Base-by-base conservation (phyloP, 305 asterid species). In the Rubia occidens region DNA sequence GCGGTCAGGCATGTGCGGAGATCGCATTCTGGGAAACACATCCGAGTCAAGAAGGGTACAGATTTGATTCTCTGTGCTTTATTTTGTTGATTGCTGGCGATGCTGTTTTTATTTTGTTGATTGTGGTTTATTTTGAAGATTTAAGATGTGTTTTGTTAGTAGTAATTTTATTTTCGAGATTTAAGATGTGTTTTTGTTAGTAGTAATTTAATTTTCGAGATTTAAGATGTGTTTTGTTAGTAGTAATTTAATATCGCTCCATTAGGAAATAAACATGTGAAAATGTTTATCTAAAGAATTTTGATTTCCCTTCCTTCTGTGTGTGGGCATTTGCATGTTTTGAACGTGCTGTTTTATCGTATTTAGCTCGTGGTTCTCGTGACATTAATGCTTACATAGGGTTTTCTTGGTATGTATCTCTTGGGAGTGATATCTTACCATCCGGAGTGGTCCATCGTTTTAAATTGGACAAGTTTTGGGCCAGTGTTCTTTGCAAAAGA, bases 1-100 rank as follows among this genome's bases (percentile, higher is more conserved):
- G 85, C 88, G 10, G 86, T 70, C 67, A 88, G 91, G 79, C 94
- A 90, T 68, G 91, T 88, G 51, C 88, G 97, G 3, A 84, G 96
- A 18, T 71, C 96, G 13, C 97, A 88, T 80, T 93, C 97, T 0
- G 98, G 98, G 78, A 90, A 90, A 56, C 49, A 76, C 71, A 80
- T 80, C 71, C 85, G 91, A 47, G 95, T 82, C 65, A 93, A 90
- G 88, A 93, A 93, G 86, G 98, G 98, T 90, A 81, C n/a, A 78
- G 60, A 9, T 5, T 65, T 60, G 55, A 8, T 32, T n/a, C 11
- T 67, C 26, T 37, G 3, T 35, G 37, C 0, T 53, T 51, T 45
- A 26, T 35, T 53, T 20, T 51, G 35, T n/a, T 29, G 71, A 20
- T 51, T 51, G 8, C 8, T 51, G 1, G 21, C 15, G 44, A 40